Evolutionary conservation across 306 rosid species (phyloP).

Genomic region (Phaseolus lunatus): DNA sequence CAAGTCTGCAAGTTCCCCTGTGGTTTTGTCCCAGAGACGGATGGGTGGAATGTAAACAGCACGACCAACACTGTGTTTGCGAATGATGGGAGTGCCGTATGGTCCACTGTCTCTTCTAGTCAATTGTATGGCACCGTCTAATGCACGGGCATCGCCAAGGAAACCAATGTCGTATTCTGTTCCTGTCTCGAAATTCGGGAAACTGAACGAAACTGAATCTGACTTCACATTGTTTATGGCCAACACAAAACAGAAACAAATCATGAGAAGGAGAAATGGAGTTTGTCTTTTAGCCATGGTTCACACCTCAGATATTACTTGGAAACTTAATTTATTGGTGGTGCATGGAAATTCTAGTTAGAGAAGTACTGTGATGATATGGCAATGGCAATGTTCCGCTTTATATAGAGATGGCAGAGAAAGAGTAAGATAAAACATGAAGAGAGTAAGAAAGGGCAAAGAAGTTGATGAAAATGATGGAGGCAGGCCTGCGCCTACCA

Average conservation of each 20-base stretch:
- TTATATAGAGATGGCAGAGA: not conserved
- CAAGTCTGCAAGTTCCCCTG: not conserved
- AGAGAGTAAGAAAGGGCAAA: not conserved
- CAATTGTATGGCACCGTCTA: constrained; percentile 4
- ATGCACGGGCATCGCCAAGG: constrained; percentile 13
- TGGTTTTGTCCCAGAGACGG: not conserved
- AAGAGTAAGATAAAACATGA: not conserved
- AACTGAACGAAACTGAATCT: constrained; percentile 33
- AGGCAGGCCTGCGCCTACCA: not conserved
- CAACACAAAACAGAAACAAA: not conserved
- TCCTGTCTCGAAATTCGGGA: not conserved
- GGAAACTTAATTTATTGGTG: not conserved
- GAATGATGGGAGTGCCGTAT: not conserved
- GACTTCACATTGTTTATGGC: constrained; percentile 2
- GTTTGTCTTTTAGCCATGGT: constrained; percentile 21
- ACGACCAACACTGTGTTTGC: not conserved
- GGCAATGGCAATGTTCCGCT: not conserved
- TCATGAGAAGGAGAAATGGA: not conserved
- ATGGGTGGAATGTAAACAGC: not conserved
- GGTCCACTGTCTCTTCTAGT: constrained; percentile 12
- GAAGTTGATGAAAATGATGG: not conserved
- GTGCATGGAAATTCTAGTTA: too few relatives aligned
- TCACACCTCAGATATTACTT: not conserved
- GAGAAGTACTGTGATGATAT: too few relatives aligned
- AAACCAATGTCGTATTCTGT: not conserved